phyloP scores from a whole-genome alignment of 768 basidiomycete species.

The Kwoniella sp. region DNA sequence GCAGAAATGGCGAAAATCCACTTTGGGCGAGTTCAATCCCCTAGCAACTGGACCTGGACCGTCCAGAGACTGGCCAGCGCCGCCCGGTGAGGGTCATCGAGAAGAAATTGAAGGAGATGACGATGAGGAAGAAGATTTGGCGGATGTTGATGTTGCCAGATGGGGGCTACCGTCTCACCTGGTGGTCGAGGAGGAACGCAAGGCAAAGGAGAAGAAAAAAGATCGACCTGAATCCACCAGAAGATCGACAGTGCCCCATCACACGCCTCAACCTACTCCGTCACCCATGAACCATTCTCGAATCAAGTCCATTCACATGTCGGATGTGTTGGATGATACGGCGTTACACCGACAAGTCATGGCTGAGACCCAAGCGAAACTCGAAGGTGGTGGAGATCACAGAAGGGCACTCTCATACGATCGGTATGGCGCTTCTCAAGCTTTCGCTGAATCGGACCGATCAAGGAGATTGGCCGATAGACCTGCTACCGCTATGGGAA shows the following conservation, averaged over 20 bases:
- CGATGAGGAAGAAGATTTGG: slow-evolving; percentile 14
- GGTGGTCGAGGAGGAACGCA: slow-evolving; percentile 10
- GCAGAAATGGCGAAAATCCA: slow-evolving; percentile 12
- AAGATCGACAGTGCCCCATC: slow-evolving; percentile 8
- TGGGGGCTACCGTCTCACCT: slow-evolving; percentile 44
- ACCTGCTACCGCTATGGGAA: slow-evolving; percentile 12
- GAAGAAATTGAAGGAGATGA: slow-evolving; percentile 1
- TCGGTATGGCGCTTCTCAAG: slow-evolving; percentile 17
- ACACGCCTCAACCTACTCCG: slow-evolving; percentile 6
- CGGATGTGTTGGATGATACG: slow-evolving; percentile 13
- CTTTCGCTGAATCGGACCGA: slow-evolving; percentile 12
- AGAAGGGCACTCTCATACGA: slow-evolving; percentile 2
- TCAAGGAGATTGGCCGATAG: slow-evolving; percentile 11
- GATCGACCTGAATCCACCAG: not conserved
- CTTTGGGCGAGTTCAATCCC: slow-evolving; percentile 8
- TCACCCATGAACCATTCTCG: slow-evolving; percentile 6
- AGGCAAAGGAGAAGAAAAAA: not conserved
- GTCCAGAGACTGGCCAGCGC: not conserved
- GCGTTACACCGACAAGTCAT: slow-evolving; percentile 3
- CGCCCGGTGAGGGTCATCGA: not conserved
- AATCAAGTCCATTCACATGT: slow-evolving; percentile 12
- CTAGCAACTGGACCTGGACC: not conserved
- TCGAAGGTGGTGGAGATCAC: slow-evolving; percentile 1
- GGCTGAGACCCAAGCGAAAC: slow-evolving; percentile 4
- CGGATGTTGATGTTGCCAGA: slow-evolving; percentile 34